Percentiles rank a stretch among this genome's conserved stretches.
Evolutionary conservation across 352 stramenopile genomes (phyloP).

Genomic region (Phytophthora vignae): DNA sequence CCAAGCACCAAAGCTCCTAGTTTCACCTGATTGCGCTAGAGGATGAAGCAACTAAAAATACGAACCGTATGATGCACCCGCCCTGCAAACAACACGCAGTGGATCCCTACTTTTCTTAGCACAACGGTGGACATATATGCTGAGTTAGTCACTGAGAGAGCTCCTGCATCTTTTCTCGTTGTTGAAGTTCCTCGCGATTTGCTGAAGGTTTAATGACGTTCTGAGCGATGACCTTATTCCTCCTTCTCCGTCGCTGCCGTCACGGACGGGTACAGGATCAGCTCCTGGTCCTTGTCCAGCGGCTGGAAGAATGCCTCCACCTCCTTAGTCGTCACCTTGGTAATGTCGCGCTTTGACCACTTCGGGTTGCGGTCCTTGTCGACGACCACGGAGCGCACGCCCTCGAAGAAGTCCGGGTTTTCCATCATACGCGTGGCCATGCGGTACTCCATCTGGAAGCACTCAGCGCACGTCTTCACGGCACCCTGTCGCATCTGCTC

Average conservation of each 20-base stretch:
- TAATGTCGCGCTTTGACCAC: slow-evolving; percentile 83
- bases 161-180: slow-evolving; percentile 33
- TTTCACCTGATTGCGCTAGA: slow-evolving; percentile 7
- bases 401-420: slow-evolving; percentile 97
- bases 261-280: slow-evolving; percentile 72
- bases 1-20: slow-evolving; percentile 20
- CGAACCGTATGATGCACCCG: neutral
- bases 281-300: slow-evolving; percentile 75
- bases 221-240: slow-evolving; percentile 38
- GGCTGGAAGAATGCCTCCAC: slow-evolving; percentile 87
- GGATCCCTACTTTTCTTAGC: slow-evolving; percentile 30
- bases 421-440: slow-evolving; percentile 87
- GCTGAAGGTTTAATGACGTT: slow-evolving; percentile 31
- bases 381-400: slow-evolving; percentile 95
- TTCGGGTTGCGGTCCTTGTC: slow-evolving; percentile 96
- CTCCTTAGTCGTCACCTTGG: slow-evolving; percentile 68
- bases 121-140: slow-evolving; percentile 26
- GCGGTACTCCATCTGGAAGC: slow-evolving; percentile 96
- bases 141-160: slow-evolving; percentile 29
- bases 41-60: slow-evolving; percentile 38
- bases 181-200: slow-evolving; percentile 40
- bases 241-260: slow-evolving; percentile 42
- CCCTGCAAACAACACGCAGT: slow-evolving; percentile 24
- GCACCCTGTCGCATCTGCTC: slow-evolving; percentile 93
- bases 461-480: slow-evolving; percentile 87